Percentiles rank a stretch among this genome's conserved stretches.
phyloP scores from a whole-genome alignment of 176 grass and related monocot species.

The Typha latifolia region DNA sequence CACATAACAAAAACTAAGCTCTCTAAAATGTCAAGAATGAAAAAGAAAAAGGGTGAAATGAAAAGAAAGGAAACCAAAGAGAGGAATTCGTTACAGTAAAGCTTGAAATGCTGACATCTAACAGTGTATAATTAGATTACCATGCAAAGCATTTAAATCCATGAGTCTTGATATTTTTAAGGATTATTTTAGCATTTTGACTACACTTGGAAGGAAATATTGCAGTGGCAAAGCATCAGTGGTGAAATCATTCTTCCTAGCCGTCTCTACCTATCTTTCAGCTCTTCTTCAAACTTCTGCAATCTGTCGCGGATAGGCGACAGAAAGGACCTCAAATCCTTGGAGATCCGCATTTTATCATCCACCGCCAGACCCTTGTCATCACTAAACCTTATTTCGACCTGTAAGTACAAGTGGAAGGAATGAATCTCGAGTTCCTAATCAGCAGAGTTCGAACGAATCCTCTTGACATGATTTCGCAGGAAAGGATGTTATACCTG shows the following conservation, averaged over 20 bases:
- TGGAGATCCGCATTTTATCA: slow-evolving; percentile 49
- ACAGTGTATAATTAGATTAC: too few species aligned
- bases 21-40: background rate
- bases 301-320: slow-evolving; percentile 50
- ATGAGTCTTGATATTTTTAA: too few species aligned
- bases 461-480: too few species aligned
- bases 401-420: slow-evolving; percentile 26
- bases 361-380: slow-evolving; percentile 37
- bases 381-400: slow-evolving; percentile 61
- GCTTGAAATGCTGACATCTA: background rate
- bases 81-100: background rate
- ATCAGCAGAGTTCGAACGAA: background rate
- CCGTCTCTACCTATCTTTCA: slow-evolving; percentile 64
- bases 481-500: slow-evolving; percentile 36
- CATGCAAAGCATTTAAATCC: too few species aligned
- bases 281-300: slow-evolving; percentile 58
- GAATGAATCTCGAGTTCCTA: background rate
- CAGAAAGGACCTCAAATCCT: slow-evolving; percentile 66
- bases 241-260: background rate
- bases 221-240: background rate
- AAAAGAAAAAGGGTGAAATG: background rate
- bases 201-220: background rate
- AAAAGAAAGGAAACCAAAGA: background rate
- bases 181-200: too few species aligned
- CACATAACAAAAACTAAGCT: too few species aligned